Evolutionary conservation across 768 basidiomycete species (phyloP).

Genomic region (Rhizopogon vesiculosus): DNA sequence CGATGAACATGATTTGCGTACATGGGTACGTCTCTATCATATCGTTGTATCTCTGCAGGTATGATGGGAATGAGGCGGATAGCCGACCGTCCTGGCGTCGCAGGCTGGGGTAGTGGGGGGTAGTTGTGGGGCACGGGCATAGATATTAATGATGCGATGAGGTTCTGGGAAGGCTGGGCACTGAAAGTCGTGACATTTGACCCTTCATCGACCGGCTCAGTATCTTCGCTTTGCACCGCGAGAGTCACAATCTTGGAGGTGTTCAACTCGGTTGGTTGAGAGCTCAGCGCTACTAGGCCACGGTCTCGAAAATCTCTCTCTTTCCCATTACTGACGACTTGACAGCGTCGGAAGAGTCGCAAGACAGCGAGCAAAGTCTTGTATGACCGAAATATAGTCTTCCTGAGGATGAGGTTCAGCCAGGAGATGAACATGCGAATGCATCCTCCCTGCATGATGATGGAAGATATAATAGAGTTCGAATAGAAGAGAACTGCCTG

Average conservation of each 20-base stretch:
- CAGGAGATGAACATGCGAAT: neutral
- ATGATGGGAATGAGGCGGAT: neutral
- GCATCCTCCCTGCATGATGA: neutral
- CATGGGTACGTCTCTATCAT: neutral
- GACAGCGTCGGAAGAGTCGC: neutral
- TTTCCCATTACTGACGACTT: neutral
- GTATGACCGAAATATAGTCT: neutral
- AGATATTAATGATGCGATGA: neutral
- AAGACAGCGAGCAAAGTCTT: neutral
- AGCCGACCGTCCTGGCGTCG: neutral
- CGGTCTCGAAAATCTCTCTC: neutral
- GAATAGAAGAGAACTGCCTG: too few relatives aligned
- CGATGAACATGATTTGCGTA: neutral
- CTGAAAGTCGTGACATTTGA: neutral
- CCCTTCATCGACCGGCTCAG: neutral
- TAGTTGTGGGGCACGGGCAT: neutral
- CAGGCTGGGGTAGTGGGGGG: neutral
- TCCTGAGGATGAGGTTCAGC: neutral
- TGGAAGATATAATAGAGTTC: neutral
- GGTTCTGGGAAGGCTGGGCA: neutral
- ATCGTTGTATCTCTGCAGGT: neutral
- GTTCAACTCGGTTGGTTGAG: neutral
- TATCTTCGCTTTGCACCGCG: neutral
- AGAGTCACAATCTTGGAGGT: neutral
- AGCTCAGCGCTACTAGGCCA: neutral